phyloP scores from a whole-genome alignment of 208 protist genomes.

The Trypanosomatidae sp. region DNA sequence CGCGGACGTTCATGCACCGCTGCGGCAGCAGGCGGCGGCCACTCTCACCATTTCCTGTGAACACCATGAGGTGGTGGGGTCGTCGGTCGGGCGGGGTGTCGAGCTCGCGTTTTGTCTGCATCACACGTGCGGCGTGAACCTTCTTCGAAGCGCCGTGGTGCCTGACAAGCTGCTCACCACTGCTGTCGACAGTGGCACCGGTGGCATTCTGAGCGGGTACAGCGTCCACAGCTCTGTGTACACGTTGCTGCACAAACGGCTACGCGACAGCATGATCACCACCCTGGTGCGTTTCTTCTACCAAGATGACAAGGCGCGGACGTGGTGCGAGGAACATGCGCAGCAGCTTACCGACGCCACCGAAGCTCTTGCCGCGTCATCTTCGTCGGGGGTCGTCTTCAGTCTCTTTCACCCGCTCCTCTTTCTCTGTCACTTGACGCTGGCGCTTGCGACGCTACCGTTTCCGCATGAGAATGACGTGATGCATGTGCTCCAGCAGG shows the following conservation, averaged over 20 bases:
- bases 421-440: constrained; percentile 59
- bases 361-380: not conserved
- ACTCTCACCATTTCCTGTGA: constrained; percentile 46
- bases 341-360: constrained; percentile 1
- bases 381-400: constrained; percentile 10
- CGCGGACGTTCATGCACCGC: constrained; percentile 43
- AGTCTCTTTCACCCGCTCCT: constrained; percentile 33
- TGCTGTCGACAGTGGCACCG: constrained; percentile 1
- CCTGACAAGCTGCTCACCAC: not conserved
- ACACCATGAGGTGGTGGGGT: constrained; percentile 58
- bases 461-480: constrained; percentile 64
- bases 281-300: constrained; percentile 70
- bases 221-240: constrained; percentile 53
- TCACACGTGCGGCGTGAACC: constrained; percentile 46
- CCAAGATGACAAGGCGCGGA: constrained; percentile 44
- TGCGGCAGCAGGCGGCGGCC: constrained; percentile 44
- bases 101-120: constrained; percentile 57
- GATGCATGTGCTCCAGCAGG: constrained; percentile 52
- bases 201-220: constrained; percentile 2
- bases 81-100: constrained; percentile 43
- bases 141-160: constrained; percentile 47
- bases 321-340: constrained; percentile 46
- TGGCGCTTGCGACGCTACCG: constrained; percentile 50
- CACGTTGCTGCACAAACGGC: constrained; percentile 47
- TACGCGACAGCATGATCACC: constrained; percentile 56